Evolutionary conservation across 2,329 filamentous ascomycete species (phyloP), one percentile per base, ranked within the genome.

Genomic region (Aspergillus pseudoviridinutans): DNA sequence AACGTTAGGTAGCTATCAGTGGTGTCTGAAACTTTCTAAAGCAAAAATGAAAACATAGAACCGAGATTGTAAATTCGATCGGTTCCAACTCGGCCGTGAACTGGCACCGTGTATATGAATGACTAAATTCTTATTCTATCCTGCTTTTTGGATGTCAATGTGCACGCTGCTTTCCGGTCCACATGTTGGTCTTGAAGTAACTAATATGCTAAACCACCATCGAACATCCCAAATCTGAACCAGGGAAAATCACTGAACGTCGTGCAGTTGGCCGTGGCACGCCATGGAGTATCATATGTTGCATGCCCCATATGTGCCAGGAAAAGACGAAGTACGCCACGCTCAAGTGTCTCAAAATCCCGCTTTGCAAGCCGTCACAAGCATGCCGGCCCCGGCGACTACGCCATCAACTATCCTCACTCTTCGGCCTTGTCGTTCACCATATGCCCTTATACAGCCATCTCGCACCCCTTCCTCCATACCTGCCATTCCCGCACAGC

Each of bases 401-500:
- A 77, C 72, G 0, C 91, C 92, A 72, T 97, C 92, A 5, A 97
- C 79, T 60, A 97, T 86, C 66, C 82, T 83, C 3, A 95, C 78
- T 27, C 78, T 76, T 55, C 78, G 74, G 0, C 84, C 88, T 49
- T 80, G 79, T 10, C 80, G 75, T n/a, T 80, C 72, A 1, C 89
- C 89, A 56, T 88, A 80, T 51, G 84, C 79, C 57, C 89, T 85
- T 0, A 83, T 67, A 38, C 89, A 88, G 0, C 88, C 88, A 47
- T 83, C 80, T 35, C 87, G 82, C 42, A 97, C 91, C 58, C 87
- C 87, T 44, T 85, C 80, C 65, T 94, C 89, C 75, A 97, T 82
- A 0, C 92, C 92, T 1, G 88, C 87, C 92, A 97, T 96, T 0
- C 92, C 92, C 2, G 90, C 92, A 71, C 92, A 97, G 0, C 92